Evolutionary conservation across 2,329 filamentous ascomycete species (phyloP).

Genomic region (Hypoxylon rubiginosum): DNA sequence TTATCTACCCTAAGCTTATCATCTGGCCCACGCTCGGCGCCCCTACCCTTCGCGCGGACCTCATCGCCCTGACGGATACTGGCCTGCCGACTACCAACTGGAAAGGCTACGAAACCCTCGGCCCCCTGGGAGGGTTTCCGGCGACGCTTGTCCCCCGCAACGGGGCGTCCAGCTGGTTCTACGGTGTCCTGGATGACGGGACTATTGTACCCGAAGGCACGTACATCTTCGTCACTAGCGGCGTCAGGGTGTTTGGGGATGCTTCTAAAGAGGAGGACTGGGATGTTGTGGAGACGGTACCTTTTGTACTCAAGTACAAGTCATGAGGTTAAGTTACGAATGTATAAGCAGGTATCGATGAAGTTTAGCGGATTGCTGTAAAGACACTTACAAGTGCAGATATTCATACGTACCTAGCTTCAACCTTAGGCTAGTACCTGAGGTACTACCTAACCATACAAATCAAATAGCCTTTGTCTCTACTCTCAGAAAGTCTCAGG

Average conservation of each 20-base stretch:
- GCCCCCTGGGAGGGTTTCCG: constrained; percentile 17
- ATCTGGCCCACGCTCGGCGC: constrained; percentile 14
- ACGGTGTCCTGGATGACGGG: constrained; percentile 47
- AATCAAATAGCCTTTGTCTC: too few relatives aligned
- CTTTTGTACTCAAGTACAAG: constrained; percentile 38
- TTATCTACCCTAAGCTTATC: constrained; percentile 15
- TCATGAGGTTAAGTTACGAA: background rate
- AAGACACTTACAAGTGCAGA: too few relatives aligned
- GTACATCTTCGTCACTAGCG: constrained; percentile 48
- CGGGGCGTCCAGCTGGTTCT: constrained; percentile 9
- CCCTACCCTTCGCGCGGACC: constrained; percentile 15
- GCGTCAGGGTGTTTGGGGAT: constrained; percentile 49
- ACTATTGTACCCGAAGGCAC: constrained; percentile 46
- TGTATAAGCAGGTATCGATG: too few relatives aligned
- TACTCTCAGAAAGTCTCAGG: too few relatives aligned
- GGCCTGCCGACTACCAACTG: constrained; percentile 19
- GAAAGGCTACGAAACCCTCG: constrained; percentile 20
- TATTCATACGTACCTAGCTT: too few relatives aligned
- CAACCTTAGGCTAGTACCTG: too few relatives aligned
- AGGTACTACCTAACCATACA: too few relatives aligned
- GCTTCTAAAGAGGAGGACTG: constrained; percentile 44
- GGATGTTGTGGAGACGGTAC: constrained; percentile 43
- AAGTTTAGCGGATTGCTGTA: background rate
- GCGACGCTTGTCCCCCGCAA: constrained; percentile 15
- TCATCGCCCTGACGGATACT: constrained; percentile 14